These are phyloP conservation scores for Hypomontagnella monticulosa DNA, from an alignment of 495 filamentous ascomycete species.

Conservation along the genomic window DNA sequence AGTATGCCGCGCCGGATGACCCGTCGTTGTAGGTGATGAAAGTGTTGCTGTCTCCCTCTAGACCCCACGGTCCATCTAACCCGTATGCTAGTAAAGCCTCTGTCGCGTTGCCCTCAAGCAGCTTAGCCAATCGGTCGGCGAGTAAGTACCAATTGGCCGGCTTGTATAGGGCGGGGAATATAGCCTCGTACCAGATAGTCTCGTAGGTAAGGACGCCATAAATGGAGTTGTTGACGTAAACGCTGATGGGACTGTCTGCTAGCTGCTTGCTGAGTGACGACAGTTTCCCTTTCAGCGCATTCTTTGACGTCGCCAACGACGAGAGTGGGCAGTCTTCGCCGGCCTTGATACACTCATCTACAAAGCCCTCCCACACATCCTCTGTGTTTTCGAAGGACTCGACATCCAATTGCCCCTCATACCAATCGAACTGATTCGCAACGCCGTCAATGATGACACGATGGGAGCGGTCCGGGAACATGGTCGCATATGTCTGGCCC, in stretches of 20 bases:
- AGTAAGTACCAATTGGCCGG: conserved; percentile 49
- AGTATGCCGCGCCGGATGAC: conserved; percentile 39
- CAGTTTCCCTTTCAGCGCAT: conserved; percentile 45
- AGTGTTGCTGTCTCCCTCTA: conserved; percentile 24
- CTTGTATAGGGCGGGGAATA: conserved; percentile 52
- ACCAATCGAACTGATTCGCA: conserved; percentile 53
- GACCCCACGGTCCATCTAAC: conserved; percentile 13
- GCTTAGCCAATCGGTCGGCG: conserved; percentile 47
- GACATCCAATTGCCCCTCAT: conserved; percentile 36
- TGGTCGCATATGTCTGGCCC: conserved; percentile 62
- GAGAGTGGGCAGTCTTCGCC: conserved; percentile 49
- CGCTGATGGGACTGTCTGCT: conserved; percentile 46
- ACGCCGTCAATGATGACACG: conserved; percentile 58
- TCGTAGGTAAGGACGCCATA: conserved; percentile 53
- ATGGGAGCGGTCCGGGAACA: conserved; percentile 54
- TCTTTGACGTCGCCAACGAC: conserved; percentile 40
- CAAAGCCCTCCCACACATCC: conserved; percentile 51
- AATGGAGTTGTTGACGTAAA: conserved; percentile 53
- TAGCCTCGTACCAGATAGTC: conserved; percentile 46
- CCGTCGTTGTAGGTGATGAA: conserved; percentile 51
- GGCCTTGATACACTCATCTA: conserved; percentile 56
- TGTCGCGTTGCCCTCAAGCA: conserved; percentile 55
- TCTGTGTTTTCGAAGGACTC: conserved; percentile 51
- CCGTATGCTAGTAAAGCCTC: conserved; percentile 51
- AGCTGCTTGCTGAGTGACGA: conserved; percentile 40